Base-by-base conservation (phyloP, 768 basidiomycete species). In the Rhodotorula kratochvilovae region DNA sequence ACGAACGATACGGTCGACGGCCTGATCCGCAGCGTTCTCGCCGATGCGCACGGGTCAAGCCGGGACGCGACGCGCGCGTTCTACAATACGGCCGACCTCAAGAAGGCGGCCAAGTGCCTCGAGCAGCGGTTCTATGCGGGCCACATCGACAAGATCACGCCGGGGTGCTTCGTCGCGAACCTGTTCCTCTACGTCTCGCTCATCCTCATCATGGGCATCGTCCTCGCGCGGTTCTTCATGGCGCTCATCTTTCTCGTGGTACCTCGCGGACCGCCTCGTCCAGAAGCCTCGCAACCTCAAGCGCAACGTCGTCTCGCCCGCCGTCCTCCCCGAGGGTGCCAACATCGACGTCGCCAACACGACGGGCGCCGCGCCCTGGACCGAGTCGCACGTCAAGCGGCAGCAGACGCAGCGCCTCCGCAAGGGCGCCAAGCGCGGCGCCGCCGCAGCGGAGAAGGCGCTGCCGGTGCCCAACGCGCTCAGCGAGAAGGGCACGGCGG, bases 181-280 rank as follows among this genome's bases (percentile, higher is more conserved):
- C 83, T 98, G 36, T 87, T 98, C 80, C 88, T 98, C 62, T 99
- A 96, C 79, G 82, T 88, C 36, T 91, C 92, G 67, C 85, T 99
- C 67, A 86, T 92, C 80, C 87, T 98, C 82, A 93, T 99, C 78
- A 86, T 98, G 66, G 86, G 86, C 39, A 87, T 99, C 70, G 90
- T 99, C 43, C 81, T 97, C 72, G 87, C 91, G 43, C 90, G 96
- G 46, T 99, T 98, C 81, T 81, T 85, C 76, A 97, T 99, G 95
- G 96, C 96, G 1, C 91, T 91, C 80, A 80, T 95, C 53, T 99
- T n/a, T 98, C 85, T 92, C 87, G 77, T 99, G 96, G 96, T 95
- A 91, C 83, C 82, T 98, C 60, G 94, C 93, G 17, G 86, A 85
- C 15, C 85, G 85, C 65, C 85, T 98, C 45, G 89, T 92, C 27